These are phyloP conservation scores for Pochonia chlamydosporia DNA, from an alignment of 2,329 filamentous ascomycete species.

Conservation along the genomic window DNA sequence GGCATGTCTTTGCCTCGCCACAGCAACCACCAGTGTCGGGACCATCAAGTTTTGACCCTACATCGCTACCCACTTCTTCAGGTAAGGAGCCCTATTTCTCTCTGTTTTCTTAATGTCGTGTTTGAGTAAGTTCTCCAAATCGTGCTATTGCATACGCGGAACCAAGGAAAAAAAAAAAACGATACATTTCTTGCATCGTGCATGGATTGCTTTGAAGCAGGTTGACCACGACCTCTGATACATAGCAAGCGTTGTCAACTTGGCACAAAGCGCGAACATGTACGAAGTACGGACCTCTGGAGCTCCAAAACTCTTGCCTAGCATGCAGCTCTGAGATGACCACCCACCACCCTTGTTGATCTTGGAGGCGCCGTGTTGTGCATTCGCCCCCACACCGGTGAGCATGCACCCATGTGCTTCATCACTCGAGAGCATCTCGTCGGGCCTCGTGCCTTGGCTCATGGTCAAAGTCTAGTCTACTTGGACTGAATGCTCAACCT, in stretches of 20 bases:
- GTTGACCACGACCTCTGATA: neutral
- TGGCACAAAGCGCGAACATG: too few species aligned
- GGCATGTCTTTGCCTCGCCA: neutral
- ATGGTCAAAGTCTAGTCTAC: neutral
- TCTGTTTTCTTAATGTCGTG: neutral
- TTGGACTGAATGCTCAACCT: neutral
- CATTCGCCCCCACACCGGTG: constrained; percentile 9
- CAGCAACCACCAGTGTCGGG: neutral
- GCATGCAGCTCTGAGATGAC: too few species aligned
- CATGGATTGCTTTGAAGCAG: neutral
- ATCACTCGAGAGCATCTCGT: neutral
- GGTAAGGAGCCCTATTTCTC: neutral
- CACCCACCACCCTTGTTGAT: neutral
- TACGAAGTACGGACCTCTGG: too few species aligned
- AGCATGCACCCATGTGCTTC: neutral
- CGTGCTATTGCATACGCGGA: too few species aligned
- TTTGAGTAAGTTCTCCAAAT: too few species aligned
- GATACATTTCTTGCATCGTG: neutral
- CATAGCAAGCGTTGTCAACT: neutral
- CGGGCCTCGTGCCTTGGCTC: neutral
- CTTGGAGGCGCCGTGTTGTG: neutral
- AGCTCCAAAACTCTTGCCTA: too few species aligned
- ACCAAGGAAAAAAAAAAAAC: too few species aligned
- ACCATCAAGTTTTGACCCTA: neutral
- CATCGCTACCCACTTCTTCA: neutral